Conservation (phyloP, 108 stramenopile genomes). For the Chaetoceros tenuissimus region DNA sequence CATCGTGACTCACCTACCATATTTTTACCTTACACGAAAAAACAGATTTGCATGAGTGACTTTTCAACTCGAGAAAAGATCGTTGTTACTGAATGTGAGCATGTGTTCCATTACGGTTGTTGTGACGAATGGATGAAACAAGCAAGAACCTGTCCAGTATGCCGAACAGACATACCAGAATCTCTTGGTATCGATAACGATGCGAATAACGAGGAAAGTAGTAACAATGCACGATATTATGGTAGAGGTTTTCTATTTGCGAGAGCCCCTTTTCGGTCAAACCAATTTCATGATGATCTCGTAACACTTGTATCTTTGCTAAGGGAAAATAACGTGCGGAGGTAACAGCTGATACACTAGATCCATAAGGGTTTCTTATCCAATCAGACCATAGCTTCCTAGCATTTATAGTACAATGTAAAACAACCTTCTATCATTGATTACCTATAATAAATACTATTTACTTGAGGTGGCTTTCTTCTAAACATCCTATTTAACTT, state of each 20-base stretch:
- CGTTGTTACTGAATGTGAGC: slow-evolving; percentile 59
- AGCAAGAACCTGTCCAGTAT: slow-evolving; percentile 60
- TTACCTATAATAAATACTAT: no score
- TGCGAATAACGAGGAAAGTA: slow-evolving; percentile 8
- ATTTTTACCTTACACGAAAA: not conserved
- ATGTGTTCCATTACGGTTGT: slow-evolving; percentile 68
- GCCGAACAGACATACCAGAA: slow-evolving; percentile 46
- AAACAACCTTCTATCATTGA: no score
- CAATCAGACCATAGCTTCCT: no score
- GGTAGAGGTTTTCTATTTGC: not conserved
- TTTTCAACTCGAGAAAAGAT: slow-evolving; percentile 42
- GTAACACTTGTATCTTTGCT: not conserved
- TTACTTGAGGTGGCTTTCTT: no score
- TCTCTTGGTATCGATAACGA: slow-evolving; percentile 17
- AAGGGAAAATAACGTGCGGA: slow-evolving; percentile 1
- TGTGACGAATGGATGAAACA: slow-evolving; percentile 62
- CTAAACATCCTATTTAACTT: no score
- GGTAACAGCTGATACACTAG: no score
- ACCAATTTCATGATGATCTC: slow-evolving; percentile 2
- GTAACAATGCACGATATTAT: not conserved
- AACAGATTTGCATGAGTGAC: slow-evolving; percentile 56
- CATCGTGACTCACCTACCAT: not conserved
- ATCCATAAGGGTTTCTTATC: no score
- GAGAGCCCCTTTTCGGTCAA: not conserved
- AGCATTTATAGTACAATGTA: no score